Evolutionary conservation across 2,329 filamentous ascomycete species (phyloP).

Genomic region (Alternaria burnsii): DNA sequence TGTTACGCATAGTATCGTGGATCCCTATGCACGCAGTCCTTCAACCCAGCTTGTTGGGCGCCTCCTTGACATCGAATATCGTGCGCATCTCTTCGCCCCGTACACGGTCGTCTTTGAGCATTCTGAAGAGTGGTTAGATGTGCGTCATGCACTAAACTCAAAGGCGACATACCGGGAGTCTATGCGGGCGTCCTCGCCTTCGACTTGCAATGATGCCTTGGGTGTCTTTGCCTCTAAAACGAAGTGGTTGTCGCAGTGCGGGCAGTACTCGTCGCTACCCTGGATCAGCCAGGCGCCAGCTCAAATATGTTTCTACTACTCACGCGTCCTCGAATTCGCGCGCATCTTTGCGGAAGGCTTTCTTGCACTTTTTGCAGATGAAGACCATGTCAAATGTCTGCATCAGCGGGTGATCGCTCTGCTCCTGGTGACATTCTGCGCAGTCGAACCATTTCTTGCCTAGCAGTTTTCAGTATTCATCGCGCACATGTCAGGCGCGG

Average conservation of each 20-base stretch:
- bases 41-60: constrained; percentile 79
- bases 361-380: constrained; percentile 98
- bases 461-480: constrained; percentile 47
- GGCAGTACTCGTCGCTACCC: constrained; percentile 91
- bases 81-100: constrained; percentile 66
- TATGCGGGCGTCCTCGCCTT: constrained; percentile 87
- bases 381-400: constrained; percentile 90
- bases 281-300: constrained; percentile 15
- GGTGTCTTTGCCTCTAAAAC: constrained; percentile 88
- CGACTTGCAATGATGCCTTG: constrained; percentile 82
- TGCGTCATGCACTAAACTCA: neutral
- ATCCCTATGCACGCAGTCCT: neutral
- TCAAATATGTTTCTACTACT: neutral
- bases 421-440: constrained; percentile 88
- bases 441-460: constrained; percentile 99
- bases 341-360: constrained; percentile 95
- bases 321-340: constrained; percentile 84
- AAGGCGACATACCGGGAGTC: constrained; percentile 68
- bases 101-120: constrained; percentile 90
- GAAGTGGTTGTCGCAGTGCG: constrained; percentile 98
- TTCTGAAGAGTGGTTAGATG: constrained; percentile 57
- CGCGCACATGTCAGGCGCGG: constrained; percentile 2
- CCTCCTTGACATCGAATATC: constrained; percentile 79
- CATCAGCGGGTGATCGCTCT: constrained; percentile 76
- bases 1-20: constrained; percentile 2